Evolutionary conservation across 2,329 filamentous ascomycete genomes (phyloP), one percentile per base, ranked within the genome.

Genomic region (Stylonectria norvegica): DNA sequence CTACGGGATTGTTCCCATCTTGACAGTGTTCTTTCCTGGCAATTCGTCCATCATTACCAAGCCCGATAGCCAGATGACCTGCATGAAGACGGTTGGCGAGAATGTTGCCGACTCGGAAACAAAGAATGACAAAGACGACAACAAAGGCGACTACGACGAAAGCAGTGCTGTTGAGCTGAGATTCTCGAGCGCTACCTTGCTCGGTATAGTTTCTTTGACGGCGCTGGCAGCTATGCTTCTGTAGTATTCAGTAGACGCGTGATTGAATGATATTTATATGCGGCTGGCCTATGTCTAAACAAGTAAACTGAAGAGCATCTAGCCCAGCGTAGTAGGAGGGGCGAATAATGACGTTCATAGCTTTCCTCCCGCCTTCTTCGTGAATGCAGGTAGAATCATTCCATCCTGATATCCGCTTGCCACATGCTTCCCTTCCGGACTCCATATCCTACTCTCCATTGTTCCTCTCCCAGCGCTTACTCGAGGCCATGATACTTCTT

Each of bases 351-450:
- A n/a, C n/a, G n/a, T n/a, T n/a, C n/a, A n/a, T n/a, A n/a, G n/a
- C n/a, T n/a, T n/a, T n/a, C n/a, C n/a, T n/a, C n/a, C n/a, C n/a
- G n/a, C n/a, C n/a, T n/a, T n/a, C n/a, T n/a, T n/a, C n/a, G n/a
- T n/a, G n/a, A n/a, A n/a, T n/a, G n/a, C 27, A 14, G 63, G 65
- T 20, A 60, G 40, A 17, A 69, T 45, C 8, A 76, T 65, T 3
- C 74, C 75, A 45, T 79, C 75, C 47, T 79, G 75, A 42, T 75
- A 77, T 32, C 71, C 72, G 1, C 70, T 76, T 5, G 75, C 75
- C 2, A 79, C 68, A 48, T 78, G 75, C 16, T 69, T 62, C 3
- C 75, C 75, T 3, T 57, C 49, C 0, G 75, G 75, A 43, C 73
- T 78, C 75, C 75, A 79, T 20, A 76, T 69, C 59, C 71, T 72